A percentile compares a stretch with the other conserved stretches of the same genome.
Evolutionary conservation across 1,284 basidiomycete genomes (phyloP).

Genomic region (Cryptococcus amylolentus): DNA sequence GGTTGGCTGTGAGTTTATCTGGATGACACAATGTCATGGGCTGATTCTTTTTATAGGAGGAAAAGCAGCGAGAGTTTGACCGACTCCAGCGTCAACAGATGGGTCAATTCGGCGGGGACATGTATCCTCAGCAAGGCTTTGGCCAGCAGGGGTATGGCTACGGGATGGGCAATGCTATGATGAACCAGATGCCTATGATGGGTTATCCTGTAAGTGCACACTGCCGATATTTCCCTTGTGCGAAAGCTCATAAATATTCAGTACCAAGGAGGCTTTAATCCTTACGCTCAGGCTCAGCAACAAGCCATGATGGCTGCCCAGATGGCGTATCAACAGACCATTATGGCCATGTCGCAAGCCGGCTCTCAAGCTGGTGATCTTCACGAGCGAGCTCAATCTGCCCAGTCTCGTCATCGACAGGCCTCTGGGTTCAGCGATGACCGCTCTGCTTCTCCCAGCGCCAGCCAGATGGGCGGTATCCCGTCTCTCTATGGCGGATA

Average conservation of each 20-base stretch:
- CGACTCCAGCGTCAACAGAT: constrained; percentile 83
- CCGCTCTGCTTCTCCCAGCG: constrained; percentile 14
- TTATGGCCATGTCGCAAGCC: constrained; percentile 78
- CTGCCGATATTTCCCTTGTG: neutral
- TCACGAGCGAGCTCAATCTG: constrained; percentile 16
- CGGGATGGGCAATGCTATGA: constrained; percentile 36
- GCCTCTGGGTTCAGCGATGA: constrained; percentile 2
- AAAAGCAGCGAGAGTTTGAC: constrained; percentile 85
- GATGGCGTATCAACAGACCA: constrained; percentile 74
- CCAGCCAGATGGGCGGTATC: constrained; percentile 10
- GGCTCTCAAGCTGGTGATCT: constrained; percentile 65
- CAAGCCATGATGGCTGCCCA: constrained; percentile 83
- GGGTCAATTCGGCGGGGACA: constrained; percentile 56
- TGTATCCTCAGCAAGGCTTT: constrained; percentile 11
- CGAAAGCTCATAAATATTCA: constrained; percentile 41
- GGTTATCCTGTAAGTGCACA: constrained; percentile 41
- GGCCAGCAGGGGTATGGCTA: constrained; percentile 16
- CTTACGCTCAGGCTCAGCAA: constrained; percentile 57
- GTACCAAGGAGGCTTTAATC: constrained; percentile 59
- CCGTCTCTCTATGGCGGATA: neutral
- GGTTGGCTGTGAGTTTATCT: constrained; percentile 57
- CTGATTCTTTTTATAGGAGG: constrained; percentile 56
- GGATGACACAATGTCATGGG: constrained; percentile 3
- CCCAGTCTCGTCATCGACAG: neutral
- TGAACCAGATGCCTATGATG: constrained; percentile 48